Conservation (phyloP, 352 stramenopile genomes). For the Pythium vanterpoolii region DNA sequence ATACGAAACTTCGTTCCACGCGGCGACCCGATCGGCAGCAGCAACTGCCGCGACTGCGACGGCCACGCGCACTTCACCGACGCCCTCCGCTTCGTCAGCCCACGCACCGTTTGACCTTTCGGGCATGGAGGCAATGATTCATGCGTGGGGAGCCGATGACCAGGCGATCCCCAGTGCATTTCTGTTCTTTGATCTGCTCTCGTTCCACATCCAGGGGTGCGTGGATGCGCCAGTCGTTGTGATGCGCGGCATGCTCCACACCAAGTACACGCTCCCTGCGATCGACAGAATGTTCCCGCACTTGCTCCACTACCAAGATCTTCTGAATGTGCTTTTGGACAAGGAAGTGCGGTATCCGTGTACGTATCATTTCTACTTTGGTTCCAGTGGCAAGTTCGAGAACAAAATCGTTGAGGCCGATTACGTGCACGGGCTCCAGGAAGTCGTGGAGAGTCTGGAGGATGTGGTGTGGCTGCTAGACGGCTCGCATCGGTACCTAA, state of each 20-base stretch:
- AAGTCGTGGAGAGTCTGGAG: conserved; percentile 31
- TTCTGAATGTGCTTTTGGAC: conserved; percentile 48
- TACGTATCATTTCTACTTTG: conserved; percentile 43
- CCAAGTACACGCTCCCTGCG: conserved; percentile 41
- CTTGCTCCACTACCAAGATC: conserved; percentile 26
- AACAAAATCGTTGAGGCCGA: conserved; percentile 35
- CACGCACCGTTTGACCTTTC: neutral
- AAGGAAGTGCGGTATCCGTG: conserved; percentile 38
- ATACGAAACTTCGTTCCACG: conserved; percentile 11
- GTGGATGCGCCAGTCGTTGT: conserved; percentile 11
- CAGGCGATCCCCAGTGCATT: neutral
- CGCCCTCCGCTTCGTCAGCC: neutral
- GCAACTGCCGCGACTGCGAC: neutral
- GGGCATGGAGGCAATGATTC: neutral
- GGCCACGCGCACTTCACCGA: neutral
- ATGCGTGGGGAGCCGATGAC: neutral
- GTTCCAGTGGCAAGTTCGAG: conserved; percentile 9
- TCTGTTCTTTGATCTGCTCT: conserved; percentile 23
- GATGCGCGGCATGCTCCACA: conserved; percentile 29
- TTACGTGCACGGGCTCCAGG: conserved; percentile 33
- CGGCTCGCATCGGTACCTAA: conserved; percentile 2
- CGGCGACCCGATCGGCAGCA: neutral
- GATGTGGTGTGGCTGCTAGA: conserved; percentile 41
- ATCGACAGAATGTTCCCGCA: conserved; percentile 55
- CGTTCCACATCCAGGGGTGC: conserved; percentile 7